These are phyloP conservation scores for Achlya hypogyna DNA, from an alignment of 352 stramenopile genomes.

Conservation along the genomic window DNA sequence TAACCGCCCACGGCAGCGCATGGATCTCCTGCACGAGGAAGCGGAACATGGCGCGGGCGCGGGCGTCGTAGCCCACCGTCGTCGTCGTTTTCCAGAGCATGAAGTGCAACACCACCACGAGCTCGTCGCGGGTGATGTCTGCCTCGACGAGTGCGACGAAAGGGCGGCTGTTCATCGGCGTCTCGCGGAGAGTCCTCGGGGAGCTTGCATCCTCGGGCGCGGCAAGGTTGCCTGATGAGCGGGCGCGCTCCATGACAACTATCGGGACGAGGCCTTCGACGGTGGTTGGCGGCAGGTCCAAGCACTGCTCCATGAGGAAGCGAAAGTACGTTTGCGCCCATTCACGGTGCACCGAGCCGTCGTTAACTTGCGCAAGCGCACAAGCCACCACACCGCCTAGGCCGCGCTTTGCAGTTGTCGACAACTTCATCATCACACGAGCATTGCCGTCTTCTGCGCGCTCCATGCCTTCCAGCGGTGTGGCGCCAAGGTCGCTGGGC, in stretches of 20 bases:
- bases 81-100: constrained; percentile 77
- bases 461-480: not conserved
- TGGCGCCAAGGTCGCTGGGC: no score
- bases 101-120: constrained; percentile 37
- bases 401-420: constrained; percentile 33
- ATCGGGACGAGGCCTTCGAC: constrained; percentile 67
- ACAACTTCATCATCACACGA: constrained; percentile 6
- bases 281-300: constrained; percentile 38
- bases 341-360: constrained; percentile 40
- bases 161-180: constrained; percentile 41
- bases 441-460: not conserved
- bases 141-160: constrained; percentile 53
- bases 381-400: constrained; percentile 59
- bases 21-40: constrained; percentile 36
- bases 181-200: constrained; percentile 22
- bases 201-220: not conserved
- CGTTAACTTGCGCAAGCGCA: constrained; percentile 49
- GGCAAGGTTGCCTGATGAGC: no score
- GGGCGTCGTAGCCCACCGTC: constrained; percentile 63
- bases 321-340: constrained; percentile 63
- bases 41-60: constrained; percentile 46
- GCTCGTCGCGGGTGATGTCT: constrained; percentile 14
- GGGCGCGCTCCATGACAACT: constrained; percentile 27
- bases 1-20: constrained; percentile 41
- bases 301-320: constrained; percentile 52